A percentile compares a stretch with the other conserved stretches of the same genome.
These are phyloP conservation scores for Scedosporium aurantiacum DNA, from an alignment of 2,329 filamentous ascomycete genomes.

Conservation along the genomic window DNA sequence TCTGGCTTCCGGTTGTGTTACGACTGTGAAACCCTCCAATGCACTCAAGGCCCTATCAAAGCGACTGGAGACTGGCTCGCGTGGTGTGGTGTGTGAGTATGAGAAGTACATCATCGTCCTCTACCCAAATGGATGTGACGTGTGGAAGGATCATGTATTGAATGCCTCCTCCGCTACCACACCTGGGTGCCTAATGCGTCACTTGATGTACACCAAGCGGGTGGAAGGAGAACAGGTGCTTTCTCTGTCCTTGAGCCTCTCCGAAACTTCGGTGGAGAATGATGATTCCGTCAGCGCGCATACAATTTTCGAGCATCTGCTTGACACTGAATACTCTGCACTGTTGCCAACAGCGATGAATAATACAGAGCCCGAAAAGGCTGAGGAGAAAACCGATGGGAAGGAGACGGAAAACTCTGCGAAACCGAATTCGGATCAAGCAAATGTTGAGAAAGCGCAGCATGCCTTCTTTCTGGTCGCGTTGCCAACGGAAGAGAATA, in stretches of 20 bases:
- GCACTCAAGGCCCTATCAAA: conserved; percentile 19
- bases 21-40: conserved; percentile 3
- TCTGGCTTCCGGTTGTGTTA: conserved; percentile 10
- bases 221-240: not conserved
- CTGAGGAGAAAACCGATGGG: not conserved
- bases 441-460: conserved; percentile 6
- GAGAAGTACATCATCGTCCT: conserved; percentile 24
- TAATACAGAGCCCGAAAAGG: not conserved
- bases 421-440: not conserved
- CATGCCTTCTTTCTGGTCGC: conserved; percentile 39
- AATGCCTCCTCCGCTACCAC: conserved; percentile 10
- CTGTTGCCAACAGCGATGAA: not conserved
- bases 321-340: not conserved
- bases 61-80: conserved; percentile 22
- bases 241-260: no score
- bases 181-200: conserved; percentile 18
- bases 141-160: conserved; percentile 18
- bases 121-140: conserved; percentile 23
- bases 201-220: conserved; percentile 24
- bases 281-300: not conserved
- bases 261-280: no score
- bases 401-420: not conserved
- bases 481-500: conserved; percentile 23
- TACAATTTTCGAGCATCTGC: conserved; percentile 1
- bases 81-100: conserved; percentile 23